Percentiles rank a stretch among this genome's conserved stretches.
These are phyloP conservation scores for Colletotrichum scovillei DNA, from an alignment of 2,329 filamentous ascomycete genomes.

Conservation along the genomic window DNA sequence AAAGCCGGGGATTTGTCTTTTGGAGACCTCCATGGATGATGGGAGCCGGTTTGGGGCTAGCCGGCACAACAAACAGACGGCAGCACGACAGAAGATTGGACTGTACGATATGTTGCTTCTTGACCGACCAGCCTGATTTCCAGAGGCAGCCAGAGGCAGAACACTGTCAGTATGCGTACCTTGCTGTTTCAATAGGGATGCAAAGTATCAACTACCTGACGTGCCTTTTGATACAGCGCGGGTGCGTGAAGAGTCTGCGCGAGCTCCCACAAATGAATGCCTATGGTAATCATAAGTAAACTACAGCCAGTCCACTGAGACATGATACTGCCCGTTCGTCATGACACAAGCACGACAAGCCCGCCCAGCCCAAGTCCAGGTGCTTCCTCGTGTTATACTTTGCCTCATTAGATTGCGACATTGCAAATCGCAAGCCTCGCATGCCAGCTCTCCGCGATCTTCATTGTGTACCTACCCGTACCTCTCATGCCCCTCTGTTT, in stretches of 20 bases:
- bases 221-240: not conserved
- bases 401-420: slow-evolving; percentile 30
- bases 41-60: slow-evolving; percentile 29
- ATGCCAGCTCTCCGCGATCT: slow-evolving; percentile 31
- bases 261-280: not conserved
- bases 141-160: not conserved
- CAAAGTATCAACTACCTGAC: not conserved
- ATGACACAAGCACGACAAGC: slow-evolving; percentile 10
- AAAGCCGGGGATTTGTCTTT: slow-evolving; percentile 27
- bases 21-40: not conserved
- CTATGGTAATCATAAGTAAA: not conserved
- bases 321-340: slow-evolving; percentile 31
- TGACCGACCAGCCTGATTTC: slow-evolving; percentile 4
- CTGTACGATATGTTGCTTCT: slow-evolving; percentile 11
- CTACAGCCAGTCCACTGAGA: slow-evolving; percentile 27
- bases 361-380: slow-evolving; percentile 1
- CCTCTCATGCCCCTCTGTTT: not conserved
- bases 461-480: not conserved
- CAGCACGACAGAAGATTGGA: slow-evolving; percentile 7
- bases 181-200: not conserved
- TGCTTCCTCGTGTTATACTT: slow-evolving; percentile 11
- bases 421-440: slow-evolving; percentile 33
- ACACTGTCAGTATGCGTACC: not conserved
- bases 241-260: not conserved
- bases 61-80: slow-evolving; percentile 6